phyloP scores from a whole-genome alignment of 208 protist genomes.

The Leishmania amazonensis region DNA sequence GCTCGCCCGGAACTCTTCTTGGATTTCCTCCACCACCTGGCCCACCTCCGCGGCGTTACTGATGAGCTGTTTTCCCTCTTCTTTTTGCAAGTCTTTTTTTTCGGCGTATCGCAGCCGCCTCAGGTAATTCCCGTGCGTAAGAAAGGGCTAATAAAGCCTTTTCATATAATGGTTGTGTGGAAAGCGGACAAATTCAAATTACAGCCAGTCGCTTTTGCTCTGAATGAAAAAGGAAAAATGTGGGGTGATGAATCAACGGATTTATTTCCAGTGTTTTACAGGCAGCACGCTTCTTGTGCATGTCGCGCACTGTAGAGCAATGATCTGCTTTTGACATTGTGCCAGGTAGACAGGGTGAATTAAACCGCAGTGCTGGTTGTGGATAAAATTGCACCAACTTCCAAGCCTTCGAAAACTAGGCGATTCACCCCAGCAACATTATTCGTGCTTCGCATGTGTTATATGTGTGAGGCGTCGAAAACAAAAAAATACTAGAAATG shows the following conservation, averaged over 20 bases:
- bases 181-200: background rate
- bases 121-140: background rate
- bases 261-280: background rate
- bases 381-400: background rate
- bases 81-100: background rate
- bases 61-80: background rate
- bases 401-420: background rate
- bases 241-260: background rate
- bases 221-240: background rate
- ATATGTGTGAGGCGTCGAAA: background rate
- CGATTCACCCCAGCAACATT: too few relatives aligned
- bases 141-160: background rate
- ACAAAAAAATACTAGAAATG: background rate
- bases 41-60: conserved; percentile 15
- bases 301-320: background rate
- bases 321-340: background rate
- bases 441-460: background rate
- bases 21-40: conserved; percentile 16
- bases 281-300: background rate
- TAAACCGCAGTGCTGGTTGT: background rate
- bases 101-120: background rate
- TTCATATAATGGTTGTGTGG: background rate
- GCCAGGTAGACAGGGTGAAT: background rate
- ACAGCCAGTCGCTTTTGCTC: background rate
- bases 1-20: conserved; percentile 11